Evolutionary conservation across 1,139 yeast species (phyloP).

Genomic region (Pneumocystis sp.): DNA sequence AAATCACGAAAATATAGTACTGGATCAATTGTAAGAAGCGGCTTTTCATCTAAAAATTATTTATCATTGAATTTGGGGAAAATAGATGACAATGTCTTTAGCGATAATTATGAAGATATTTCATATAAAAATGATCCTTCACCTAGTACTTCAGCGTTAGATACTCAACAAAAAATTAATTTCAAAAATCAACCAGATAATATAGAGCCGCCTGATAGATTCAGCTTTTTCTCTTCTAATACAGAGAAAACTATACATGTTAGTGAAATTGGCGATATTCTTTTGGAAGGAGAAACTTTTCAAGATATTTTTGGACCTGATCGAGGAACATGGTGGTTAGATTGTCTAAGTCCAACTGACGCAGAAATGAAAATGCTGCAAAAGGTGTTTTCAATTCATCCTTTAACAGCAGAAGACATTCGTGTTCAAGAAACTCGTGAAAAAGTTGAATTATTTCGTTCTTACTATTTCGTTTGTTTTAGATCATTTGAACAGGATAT

Average conservation of each 20-base stretch:
- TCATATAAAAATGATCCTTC: background rate
- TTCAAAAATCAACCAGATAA: slow-evolving; percentile 1
- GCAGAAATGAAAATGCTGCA: slow-evolving; percentile 50
- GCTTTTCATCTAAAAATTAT: background rate
- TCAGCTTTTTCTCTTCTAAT: slow-evolving; percentile 67
- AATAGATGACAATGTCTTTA: background rate
- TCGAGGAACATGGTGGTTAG: slow-evolving; percentile 58
- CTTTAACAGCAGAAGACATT: slow-evolving; percentile 66
- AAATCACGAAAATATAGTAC: slow-evolving; percentile 1
- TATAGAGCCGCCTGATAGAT: slow-evolving; percentile 44
- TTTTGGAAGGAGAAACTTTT: slow-evolving; percentile 49
- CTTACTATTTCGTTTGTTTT: slow-evolving; percentile 68
- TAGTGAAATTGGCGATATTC: slow-evolving; percentile 64
- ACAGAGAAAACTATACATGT: slow-evolving; percentile 81
- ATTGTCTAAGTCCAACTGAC: slow-evolving; percentile 54
- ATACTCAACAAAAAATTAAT: background rate
- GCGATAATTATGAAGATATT: background rate
- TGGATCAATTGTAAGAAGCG: background rate
- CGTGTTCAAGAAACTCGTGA: slow-evolving; percentile 76
- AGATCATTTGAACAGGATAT: slow-evolving; percentile 65
- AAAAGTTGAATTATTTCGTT: slow-evolving; percentile 61
- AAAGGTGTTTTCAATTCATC: slow-evolving; percentile 69
- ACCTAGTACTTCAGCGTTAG: background rate
- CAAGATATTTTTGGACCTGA: slow-evolving; percentile 46
- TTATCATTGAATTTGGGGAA: background rate